phyloP scores from a whole-genome alignment of 345 rosid genomes.

The Lenwebbia sp. region DNA sequence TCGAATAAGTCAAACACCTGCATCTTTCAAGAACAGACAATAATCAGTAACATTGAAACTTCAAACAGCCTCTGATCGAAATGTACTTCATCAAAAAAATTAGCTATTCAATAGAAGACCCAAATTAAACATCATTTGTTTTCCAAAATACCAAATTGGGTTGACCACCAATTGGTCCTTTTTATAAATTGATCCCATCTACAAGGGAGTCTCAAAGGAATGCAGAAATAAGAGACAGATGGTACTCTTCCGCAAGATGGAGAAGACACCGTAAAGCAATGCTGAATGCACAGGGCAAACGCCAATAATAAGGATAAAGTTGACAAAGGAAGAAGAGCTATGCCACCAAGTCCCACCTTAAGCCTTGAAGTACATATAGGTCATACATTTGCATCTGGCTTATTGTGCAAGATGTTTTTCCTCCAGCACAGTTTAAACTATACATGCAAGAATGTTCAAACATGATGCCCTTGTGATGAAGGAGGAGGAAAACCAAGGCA shows the following conservation, averaged over 20 bases:
- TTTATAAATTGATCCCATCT: not conserved
- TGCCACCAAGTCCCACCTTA: not conserved
- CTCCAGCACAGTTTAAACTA: not conserved
- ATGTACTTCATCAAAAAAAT: not conserved
- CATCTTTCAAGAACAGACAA: not conserved
- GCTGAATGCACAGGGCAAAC: not conserved
- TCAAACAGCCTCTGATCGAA: not conserved
- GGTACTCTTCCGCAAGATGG: not conserved
- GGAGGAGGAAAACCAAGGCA: not conserved
- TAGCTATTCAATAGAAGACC: not conserved
- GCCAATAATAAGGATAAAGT: not conserved
- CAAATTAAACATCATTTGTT: not conserved
- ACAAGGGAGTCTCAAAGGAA: not conserved
- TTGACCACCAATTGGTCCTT: not conserved
- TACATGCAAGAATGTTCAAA: not conserved
- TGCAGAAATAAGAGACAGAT: not conserved
- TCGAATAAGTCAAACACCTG: slow-evolving; percentile 98
- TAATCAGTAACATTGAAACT: not conserved
- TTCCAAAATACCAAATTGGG: not conserved
- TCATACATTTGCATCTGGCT: not conserved
- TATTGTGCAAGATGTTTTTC: not conserved
- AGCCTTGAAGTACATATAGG: not conserved
- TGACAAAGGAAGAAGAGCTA: not conserved
- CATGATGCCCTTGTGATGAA: not conserved
- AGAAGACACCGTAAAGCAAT: not conserved